A percentile compares a stretch with the other conserved stretches of the same genome.
Evolutionary conservation across 805 yeast species (phyloP).

Genomic region (Wickerhamomyces kurtzmanii): DNA sequence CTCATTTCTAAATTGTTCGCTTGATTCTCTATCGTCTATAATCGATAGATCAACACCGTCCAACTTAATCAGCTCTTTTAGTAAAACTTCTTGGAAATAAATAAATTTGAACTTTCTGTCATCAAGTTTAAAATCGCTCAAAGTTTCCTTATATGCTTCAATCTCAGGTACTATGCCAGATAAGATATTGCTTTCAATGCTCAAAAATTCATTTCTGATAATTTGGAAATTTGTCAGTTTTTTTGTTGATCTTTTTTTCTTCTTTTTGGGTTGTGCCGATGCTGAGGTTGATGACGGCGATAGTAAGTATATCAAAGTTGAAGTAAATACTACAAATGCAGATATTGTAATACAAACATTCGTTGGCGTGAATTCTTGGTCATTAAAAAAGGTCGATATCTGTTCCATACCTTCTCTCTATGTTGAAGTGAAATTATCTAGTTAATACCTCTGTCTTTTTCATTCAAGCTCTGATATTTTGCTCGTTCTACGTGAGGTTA

Average conservation of each 20-base stretch:
- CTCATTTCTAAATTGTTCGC: conserved; percentile 39
- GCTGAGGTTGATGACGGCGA: no score
- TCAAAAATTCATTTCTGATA: not conserved
- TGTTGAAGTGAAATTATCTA: no score
- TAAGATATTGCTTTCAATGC: not conserved
- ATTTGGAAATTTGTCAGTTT: not conserved
- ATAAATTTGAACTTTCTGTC: conserved; percentile 34
- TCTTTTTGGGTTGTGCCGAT: not conserved
- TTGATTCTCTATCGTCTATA: conserved; percentile 24
- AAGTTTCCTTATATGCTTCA: conserved; percentile 1
- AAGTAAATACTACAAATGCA: no score
- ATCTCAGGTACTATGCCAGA: not conserved
- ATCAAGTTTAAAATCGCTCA: conserved; percentile 4
- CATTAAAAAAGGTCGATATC: no score
- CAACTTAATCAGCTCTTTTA: conserved; percentile 55
- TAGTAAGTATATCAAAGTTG: no score
- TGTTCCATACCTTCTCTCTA: no score
- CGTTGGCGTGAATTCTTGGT: no score
- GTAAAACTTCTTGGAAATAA: conserved; percentile 56
- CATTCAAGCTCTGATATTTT: no score
- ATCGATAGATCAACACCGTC: conserved; percentile 46
- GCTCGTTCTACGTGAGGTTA: no score
- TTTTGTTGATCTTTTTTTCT: not conserved
- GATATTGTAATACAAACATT: no score
- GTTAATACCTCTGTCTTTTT: no score